Percentiles rank a stretch among this genome's conserved stretches.
Evolutionary conservation across 1,284 basidiomycete genomes (phyloP).

Genomic region (Boletellus deceptivus): DNA sequence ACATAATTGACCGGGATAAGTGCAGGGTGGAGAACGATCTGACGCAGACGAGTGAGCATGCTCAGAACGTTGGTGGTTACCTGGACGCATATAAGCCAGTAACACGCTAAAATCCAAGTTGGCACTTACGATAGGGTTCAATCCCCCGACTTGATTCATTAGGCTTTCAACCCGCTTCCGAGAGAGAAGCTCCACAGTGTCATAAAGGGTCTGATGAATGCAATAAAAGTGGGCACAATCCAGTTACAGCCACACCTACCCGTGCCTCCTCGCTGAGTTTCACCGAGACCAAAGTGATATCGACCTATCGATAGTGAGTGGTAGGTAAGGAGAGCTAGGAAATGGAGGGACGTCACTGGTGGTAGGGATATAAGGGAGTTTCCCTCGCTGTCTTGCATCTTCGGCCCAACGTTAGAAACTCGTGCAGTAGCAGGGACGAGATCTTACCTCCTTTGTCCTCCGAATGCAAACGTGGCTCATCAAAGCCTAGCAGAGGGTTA

Average conservation of each 20-base stretch:
- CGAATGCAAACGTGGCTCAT: slow-evolving; percentile 83
- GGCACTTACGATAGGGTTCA: slow-evolving; percentile 38
- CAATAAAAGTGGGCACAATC: slow-evolving; percentile 3
- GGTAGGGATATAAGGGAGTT: slow-evolving; percentile 73
- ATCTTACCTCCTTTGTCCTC: slow-evolving; percentile 75
- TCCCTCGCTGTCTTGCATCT: slow-evolving; percentile 83
- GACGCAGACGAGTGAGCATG: slow-evolving; percentile 84
- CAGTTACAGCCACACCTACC: slow-evolving; percentile 36
- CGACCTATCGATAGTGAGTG: slow-evolving; percentile 49
- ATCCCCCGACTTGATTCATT: slow-evolving; percentile 42
- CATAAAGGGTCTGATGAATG: slow-evolving; percentile 61
- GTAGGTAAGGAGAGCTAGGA: not conserved
- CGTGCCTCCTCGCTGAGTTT: slow-evolving; percentile 65
- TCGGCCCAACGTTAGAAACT: slow-evolving; percentile 10
- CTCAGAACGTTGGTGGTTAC: slow-evolving; percentile 71
- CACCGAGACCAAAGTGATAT: slow-evolving; percentile 72
- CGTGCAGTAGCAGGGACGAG: not conserved
- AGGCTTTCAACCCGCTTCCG: slow-evolving; percentile 59
- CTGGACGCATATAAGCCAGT: slow-evolving; percentile 35
- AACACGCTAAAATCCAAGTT: not conserved
- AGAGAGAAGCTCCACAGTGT: slow-evolving; percentile 67
- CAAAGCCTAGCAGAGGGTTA: slow-evolving; percentile 53
- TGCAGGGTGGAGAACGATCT: slow-evolving; percentile 79
- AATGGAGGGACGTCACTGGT: slow-evolving; percentile 46
- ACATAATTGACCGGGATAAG: slow-evolving; percentile 77